These are phyloP conservation scores for Verticillium tricorpus DNA, from an alignment of 2,329 filamentous ascomycete genomes.

Conservation along the genomic window DNA sequence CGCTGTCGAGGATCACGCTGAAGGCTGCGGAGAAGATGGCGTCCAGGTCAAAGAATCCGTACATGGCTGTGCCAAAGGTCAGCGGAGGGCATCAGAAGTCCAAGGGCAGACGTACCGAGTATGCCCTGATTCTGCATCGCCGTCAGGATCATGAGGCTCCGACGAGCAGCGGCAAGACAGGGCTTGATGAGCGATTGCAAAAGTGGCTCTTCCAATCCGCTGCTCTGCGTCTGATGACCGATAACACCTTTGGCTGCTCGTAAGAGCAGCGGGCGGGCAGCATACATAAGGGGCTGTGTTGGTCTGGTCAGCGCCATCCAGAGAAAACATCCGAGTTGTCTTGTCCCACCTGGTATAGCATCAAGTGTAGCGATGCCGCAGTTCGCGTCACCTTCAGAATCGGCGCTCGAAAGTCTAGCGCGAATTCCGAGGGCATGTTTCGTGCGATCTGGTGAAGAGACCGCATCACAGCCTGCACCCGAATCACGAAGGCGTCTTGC, in stretches of 20 bases:
- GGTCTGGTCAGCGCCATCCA: background rate
- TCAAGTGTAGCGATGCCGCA: background rate
- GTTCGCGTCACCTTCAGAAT: background rate
- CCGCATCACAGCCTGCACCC: background rate
- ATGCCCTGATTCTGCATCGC: background rate
- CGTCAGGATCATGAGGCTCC: background rate
- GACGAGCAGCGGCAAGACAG: background rate
- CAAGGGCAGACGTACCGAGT: background rate
- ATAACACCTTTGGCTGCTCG: background rate
- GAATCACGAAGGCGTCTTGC: background rate
- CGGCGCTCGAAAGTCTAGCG: background rate
- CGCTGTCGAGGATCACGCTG: background rate
- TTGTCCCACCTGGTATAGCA: background rate
- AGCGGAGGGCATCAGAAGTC: background rate
- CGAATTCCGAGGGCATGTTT: background rate
- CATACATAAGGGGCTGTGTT: background rate
- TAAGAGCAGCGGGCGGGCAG: background rate
- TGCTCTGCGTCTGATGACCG: background rate
- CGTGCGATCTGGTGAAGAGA: background rate
- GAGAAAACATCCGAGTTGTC: background rate
- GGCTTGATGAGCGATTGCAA: background rate
- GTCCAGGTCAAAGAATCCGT: background rate
- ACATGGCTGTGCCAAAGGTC: background rate
- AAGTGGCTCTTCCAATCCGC: background rate
- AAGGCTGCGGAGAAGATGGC: constrained; percentile 1